Percentiles rank a stretch among this genome's conserved stretches.
Conservation (phyloP, 2,329 filamentous ascomycete genomes). For the Fusarium beomiforme region DNA sequence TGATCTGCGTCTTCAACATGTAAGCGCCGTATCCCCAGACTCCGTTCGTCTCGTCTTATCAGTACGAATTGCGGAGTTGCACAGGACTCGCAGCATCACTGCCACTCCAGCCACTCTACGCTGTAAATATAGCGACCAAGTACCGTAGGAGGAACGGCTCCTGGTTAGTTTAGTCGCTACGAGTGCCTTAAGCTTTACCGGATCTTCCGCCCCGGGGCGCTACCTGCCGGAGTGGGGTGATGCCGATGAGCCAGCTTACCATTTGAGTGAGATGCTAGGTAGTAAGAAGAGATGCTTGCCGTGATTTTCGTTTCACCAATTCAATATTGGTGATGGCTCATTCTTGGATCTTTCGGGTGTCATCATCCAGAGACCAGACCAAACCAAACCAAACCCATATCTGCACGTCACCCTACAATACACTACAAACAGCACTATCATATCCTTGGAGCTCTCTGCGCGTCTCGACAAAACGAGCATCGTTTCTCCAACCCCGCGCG, state of each 20-base stretch:
- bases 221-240: conserved; percentile 23
- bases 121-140: neutral
- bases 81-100: too few relatives aligned
- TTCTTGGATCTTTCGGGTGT: conserved; percentile 10
- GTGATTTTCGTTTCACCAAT: neutral
- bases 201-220: conserved; percentile 38
- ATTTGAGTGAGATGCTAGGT: conserved; percentile 7
- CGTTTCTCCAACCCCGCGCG: conserved; percentile 15
- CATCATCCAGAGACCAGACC: conserved; percentile 10
- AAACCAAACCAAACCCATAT: neutral
- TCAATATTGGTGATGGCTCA: neutral
- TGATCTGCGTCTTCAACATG: conserved; percentile 4
- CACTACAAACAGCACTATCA: neutral
- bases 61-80: conserved; percentile 5
- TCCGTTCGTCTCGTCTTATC: conserved; percentile 18
- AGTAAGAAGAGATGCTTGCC: neutral
- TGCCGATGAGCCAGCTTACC: conserved; percentile 24
- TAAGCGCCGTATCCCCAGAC: conserved; percentile 20
- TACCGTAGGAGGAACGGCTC: neutral
- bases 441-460: neutral
- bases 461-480: neutral
- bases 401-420: conserved; percentile 29
- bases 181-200: conserved; percentile 34
- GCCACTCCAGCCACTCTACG: neutral
- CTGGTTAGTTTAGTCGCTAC: neutral